Base-by-base conservation (phyloP, 345 rosid species). In the Barbarea vulgaris region DNA sequence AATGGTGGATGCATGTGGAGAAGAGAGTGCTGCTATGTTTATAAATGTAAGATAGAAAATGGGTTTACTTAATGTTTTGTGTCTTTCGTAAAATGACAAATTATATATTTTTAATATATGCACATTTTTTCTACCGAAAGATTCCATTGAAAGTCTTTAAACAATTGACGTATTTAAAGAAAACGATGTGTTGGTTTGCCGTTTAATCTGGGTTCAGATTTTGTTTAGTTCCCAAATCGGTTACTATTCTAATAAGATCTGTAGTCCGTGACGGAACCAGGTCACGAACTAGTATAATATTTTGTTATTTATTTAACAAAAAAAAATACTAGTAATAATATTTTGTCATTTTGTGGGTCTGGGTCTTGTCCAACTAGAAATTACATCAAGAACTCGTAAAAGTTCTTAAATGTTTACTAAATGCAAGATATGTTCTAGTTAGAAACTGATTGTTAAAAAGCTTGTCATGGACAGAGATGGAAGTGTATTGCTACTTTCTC, bases 11-110 rank as follows among this genome's bases (percentile, higher is more conserved):
- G 80, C 50, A 59, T 28, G 39, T 50, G 55, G 28, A 41, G 50
- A 63, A 51, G 64, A 56, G 77, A 70, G 37, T 44, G 34, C 0
- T 44, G 34, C 0, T 64, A 44, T 63, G 67, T 47, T 54, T 70
- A 47, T 64, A 27, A 37, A 48, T 8, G 68, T 15, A 15, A 3
- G 5, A 42, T 34, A 34, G 37, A 28, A 74, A 74, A 33, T 64
- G 66, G 36, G 25, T 13, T 53, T 62, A 54, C 30, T 34, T 50
- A 9, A 3, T 52, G 19, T 50, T 21, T 33, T 51, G 51, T 30
- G 72, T 53, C 36, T 53, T 53, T 25, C 8, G 14, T 60, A 59
- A 22, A 22, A 13, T 48, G 51, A 48, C 67, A 70, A 13, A 37
- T 37, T 37, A 11, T 11, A 37, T 37, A 11, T 0, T 37, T 37